Base-by-base conservation (phyloP, 768 basidiomycete genomes). In the Mycena sanguinolenta region DNA sequence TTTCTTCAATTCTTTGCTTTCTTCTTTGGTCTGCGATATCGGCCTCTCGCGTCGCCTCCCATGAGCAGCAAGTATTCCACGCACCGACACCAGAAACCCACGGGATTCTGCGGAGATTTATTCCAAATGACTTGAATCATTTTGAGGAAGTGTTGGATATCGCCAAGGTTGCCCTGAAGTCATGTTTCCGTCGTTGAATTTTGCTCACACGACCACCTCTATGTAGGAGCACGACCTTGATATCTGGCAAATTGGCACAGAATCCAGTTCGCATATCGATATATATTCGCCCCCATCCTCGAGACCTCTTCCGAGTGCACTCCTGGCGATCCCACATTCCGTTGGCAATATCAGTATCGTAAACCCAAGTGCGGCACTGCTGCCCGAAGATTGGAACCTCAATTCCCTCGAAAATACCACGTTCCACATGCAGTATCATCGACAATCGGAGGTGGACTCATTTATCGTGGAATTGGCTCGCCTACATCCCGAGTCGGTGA, bases 391-490 rank as follows among this genome's bases (percentile, higher is more conserved):
- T n/a, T 84, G 84, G 84, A 77, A 80, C 46, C 73, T 84, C 9
- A 53, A 66, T 13, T 79, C 81, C 4, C 74, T 82, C 63, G 73
- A 42, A 4, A 84, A 86, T 52, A 77, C 83, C 12, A 80, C 82
- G 1, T 85, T 83, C 68, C 86, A 85, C 69, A 73, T 75, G 17
- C 69, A 65, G 0, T 94, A 91, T 76, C 93, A 92, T 73, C 83
- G 88, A 0, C 79, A 90, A 39, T 78, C 80, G 25, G 89, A 89
- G 65, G 84, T 92, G 8, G 79, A 89, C 28, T 66, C 71, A 0
- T 91, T 93, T 77, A 77, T 92, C 17, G 62, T 79, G 42, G 80
- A 86, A n/a, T 73, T 93, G 30, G 84, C 82, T 2, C 77, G 69
- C 4, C 71, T 83, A 17, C 82, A 86, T 69, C 89, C 91, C 0